Evolutionary conservation across 2,329 filamentous ascomycete genomes (phyloP).

Genomic region (Trichophyton schoenleinii): DNA sequence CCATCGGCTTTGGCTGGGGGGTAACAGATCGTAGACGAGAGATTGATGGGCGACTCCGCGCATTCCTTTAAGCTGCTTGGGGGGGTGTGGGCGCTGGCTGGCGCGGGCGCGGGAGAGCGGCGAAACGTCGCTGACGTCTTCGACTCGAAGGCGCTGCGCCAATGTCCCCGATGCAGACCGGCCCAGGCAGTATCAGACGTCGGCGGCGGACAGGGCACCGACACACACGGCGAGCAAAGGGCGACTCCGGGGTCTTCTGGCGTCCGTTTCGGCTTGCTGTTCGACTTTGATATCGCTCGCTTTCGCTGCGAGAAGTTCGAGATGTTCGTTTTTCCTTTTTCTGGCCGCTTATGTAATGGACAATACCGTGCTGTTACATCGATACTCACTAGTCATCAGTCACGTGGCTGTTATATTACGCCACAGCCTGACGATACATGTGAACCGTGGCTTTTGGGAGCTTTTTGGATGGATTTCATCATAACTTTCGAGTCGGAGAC

Average conservation of each 20-base stretch:
- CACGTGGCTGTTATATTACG: background rate
- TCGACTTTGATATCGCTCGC: background rate
- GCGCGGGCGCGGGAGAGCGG: background rate
- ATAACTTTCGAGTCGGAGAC: background rate
- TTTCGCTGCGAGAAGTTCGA: background rate
- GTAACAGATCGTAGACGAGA: background rate
- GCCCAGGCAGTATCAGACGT: too few species aligned
- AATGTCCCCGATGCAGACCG: too few species aligned
- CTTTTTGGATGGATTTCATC: background rate
- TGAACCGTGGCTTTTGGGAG: background rate
- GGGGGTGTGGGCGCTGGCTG: background rate
- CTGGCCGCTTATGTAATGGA: background rate
- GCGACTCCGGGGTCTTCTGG: background rate
- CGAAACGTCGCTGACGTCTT: background rate
- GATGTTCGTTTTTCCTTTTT: background rate
- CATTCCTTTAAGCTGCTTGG: background rate
- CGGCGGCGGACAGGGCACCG: too few species aligned
- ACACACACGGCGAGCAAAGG: too few species aligned
- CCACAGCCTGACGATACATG: background rate
- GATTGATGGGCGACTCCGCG: background rate
- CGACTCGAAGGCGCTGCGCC: too few species aligned
- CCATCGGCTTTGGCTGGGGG: constrained; percentile 27
- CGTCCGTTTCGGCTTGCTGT: background rate
- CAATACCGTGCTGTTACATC: background rate
- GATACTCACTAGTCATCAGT: background rate